A percentile compares a stretch with the other conserved stretches of the same genome.
Conservation (phyloP, 306 rosid species). For the Ammopiptanthus mongolicus region DNA sequence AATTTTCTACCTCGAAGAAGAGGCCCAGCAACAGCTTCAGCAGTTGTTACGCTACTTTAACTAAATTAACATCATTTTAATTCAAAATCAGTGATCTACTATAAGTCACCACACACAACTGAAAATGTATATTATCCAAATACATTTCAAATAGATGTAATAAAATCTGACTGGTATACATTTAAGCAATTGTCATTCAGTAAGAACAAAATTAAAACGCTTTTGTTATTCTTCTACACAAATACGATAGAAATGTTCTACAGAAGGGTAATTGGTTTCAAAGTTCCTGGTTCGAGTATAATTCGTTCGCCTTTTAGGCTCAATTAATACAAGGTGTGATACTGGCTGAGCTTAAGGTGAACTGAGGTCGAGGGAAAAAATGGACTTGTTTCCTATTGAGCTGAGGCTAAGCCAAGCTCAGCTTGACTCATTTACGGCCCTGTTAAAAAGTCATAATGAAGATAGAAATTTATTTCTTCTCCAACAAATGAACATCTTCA, state of each 20-base stretch:
- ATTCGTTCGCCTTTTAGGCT: no score
- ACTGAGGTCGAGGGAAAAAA: neutral
- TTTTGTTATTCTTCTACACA: neutral
- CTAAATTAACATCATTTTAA: neutral
- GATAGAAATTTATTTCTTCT: neutral
- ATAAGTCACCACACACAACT: neutral
- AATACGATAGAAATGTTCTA: no score
- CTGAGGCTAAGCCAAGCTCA: neutral
- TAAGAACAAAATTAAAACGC: neutral
- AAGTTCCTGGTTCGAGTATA: no score
- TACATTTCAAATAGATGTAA: neutral
- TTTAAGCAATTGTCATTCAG: neutral
- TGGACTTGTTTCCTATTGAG: neutral
- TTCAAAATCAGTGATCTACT: neutral
- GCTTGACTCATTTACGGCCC: neutral
- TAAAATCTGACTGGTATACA: neutral
- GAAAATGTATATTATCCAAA: neutral
- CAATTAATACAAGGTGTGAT: neutral
- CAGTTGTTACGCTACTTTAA: neutral
- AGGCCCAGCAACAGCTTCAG: neutral
- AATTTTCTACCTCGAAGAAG: neutral
- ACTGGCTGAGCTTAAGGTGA: neutral
- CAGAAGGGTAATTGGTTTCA: no score
- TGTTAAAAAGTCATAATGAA: neutral
- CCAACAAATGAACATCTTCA: neutral